A percentile compares a stretch with the other conserved stretches of the same genome.
phyloP scores from a whole-genome alignment of 805 yeast genomes.

The Ogataea thermomethanolica region DNA sequence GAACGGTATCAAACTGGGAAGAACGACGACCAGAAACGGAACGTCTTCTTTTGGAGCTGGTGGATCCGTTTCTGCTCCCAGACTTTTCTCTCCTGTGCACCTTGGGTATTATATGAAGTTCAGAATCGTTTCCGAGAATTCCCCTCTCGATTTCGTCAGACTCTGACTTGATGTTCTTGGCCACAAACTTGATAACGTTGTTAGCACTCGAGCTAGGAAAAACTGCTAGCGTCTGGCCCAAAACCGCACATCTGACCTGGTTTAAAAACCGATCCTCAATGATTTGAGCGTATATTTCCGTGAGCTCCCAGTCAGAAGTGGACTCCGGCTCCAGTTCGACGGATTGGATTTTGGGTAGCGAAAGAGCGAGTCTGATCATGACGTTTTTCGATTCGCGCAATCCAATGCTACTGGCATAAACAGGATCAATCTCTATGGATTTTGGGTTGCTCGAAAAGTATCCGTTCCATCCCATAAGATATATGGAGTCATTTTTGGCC shows the following conservation, averaged over 20 bases:
- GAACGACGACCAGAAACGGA: slow-evolving; percentile 31
- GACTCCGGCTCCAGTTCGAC: slow-evolving; percentile 77
- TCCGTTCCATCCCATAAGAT: slow-evolving; percentile 32
- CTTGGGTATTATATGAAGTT: slow-evolving; percentile 64
- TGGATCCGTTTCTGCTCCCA: not conserved
- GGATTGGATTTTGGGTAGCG: slow-evolving; percentile 50
- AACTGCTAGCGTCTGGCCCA: slow-evolving; percentile 58
- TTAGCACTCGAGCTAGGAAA: slow-evolving; percentile 66
- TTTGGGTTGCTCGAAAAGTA: slow-evolving; percentile 20
- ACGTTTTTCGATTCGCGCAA: slow-evolving; percentile 42
- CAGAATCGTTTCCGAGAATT: slow-evolving; percentile 39
- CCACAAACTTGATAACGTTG: slow-evolving; percentile 53
- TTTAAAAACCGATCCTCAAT: slow-evolving; percentile 72
- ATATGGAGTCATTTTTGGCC: slow-evolving; percentile 15
- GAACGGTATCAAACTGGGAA: slow-evolving; percentile 30
- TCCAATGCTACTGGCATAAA: slow-evolving; percentile 52
- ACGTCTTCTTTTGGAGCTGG: slow-evolving; percentile 20
- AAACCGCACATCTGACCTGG: slow-evolving; percentile 74
- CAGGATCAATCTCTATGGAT: slow-evolving; percentile 61
- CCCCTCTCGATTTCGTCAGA: slow-evolving; percentile 30
- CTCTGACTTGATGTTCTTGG: slow-evolving; percentile 40
- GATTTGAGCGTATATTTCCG: slow-evolving; percentile 74
- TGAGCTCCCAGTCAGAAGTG: slow-evolving; percentile 84
- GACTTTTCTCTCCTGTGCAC: slow-evolving; percentile 25
- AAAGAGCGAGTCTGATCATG: slow-evolving; percentile 44